These are phyloP conservation scores for Fusarium beomiforme DNA, from an alignment of 2,329 filamentous ascomycete species.

Conservation along the genomic window DNA sequence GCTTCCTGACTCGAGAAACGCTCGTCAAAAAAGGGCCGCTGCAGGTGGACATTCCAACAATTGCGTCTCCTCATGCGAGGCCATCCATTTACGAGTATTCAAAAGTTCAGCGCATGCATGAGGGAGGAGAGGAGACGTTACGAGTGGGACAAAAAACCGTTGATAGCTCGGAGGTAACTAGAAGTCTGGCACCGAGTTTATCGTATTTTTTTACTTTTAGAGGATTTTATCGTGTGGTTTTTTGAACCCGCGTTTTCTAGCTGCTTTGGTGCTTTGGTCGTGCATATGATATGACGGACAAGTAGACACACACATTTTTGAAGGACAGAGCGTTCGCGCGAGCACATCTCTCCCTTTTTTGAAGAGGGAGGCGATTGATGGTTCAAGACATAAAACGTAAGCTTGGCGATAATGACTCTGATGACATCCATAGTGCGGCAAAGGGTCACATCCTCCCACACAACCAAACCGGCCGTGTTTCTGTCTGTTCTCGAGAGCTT, in stretches of 20 bases:
- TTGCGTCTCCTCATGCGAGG: not conserved
- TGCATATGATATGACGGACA: constrained; percentile 12
- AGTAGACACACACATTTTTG: not conserved
- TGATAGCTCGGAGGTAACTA: constrained; percentile 2
- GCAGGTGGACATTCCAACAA: constrained; percentile 4
- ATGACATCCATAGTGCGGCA: constrained; percentile 4
- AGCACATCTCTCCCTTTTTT: constrained; percentile 7
- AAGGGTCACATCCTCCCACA: constrained; percentile 30
- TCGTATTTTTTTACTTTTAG: constrained; percentile 3
- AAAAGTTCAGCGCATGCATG: constrained; percentile 15
- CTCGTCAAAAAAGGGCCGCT: not conserved
- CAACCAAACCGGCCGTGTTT: not conserved
- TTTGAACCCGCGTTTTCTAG: constrained; percentile 4
- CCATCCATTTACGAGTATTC: not conserved
- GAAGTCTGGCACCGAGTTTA: constrained; percentile 2
- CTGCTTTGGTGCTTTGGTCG: constrained; percentile 6
- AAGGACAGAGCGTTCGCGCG: not conserved
- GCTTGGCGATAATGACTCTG: not conserved
- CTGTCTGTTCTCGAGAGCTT: constrained; percentile 14
- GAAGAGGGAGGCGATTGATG: constrained; percentile 11
- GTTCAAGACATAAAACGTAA: not conserved
- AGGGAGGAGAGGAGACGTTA: constrained; percentile 2
- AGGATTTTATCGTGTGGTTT: not conserved
- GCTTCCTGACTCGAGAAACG: not conserved
- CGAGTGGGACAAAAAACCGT: constrained; percentile 20